A percentile compares a stretch with the other conserved stretches of the same genome.
phyloP scores from a whole-genome alignment of 805 yeast species.

The Yamadazyma philogaea region DNA sequence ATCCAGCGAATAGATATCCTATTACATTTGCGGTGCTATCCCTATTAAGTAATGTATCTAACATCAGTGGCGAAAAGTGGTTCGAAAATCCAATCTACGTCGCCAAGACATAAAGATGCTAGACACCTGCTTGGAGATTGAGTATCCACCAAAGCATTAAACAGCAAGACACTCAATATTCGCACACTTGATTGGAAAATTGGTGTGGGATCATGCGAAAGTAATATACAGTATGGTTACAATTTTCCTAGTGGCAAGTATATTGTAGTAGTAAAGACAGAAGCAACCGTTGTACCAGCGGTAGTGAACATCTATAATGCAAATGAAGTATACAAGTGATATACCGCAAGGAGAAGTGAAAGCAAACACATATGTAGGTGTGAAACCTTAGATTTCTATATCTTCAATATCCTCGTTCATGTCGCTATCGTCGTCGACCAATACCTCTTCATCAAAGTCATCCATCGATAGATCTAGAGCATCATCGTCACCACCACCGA shows the following conservation, averaged over 20 bases:
- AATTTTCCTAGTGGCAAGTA: not conserved
- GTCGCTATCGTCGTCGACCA: conserved; percentile 26
- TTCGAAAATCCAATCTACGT: too few species aligned
- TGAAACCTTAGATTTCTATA: conserved; percentile 27
- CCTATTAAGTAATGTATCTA: too few species aligned
- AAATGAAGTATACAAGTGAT: not conserved
- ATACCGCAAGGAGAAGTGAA: not conserved
- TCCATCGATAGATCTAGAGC: conserved; percentile 19
- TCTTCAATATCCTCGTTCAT: conserved; percentile 38
- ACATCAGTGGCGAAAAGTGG: too few species aligned
- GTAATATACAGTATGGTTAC: not conserved
- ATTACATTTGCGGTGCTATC: too few species aligned
- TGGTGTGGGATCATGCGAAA: too few species aligned
- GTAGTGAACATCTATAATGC: not conserved
- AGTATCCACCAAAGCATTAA: too few species aligned
- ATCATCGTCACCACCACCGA: conserved; percentile 22
- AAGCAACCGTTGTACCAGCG: not conserved
- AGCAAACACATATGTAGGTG: not conserved
- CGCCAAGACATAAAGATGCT: too few species aligned
- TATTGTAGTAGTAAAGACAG: not conserved
- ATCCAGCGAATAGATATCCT: too few species aligned
- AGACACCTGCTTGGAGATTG: too few species aligned
- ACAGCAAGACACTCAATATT: too few species aligned
- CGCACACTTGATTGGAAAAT: too few species aligned
- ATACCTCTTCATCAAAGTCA: conserved; percentile 21